phyloP scores from a whole-genome alignment of 768 basidiomycete genomes.

The Rhizopogon rudus region DNA sequence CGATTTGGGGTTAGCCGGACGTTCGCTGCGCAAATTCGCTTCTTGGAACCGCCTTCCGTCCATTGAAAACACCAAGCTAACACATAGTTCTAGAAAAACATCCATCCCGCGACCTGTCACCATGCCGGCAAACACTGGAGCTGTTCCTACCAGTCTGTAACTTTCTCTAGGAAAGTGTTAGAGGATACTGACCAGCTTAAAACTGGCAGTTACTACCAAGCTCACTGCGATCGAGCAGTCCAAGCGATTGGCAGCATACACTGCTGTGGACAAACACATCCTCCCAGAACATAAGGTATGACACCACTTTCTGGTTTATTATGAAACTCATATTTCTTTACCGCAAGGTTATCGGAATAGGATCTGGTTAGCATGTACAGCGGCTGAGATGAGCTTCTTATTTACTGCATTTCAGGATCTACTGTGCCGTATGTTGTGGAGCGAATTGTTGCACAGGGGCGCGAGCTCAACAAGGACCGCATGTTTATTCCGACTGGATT shows the following conservation, averaged over 20 bases:
- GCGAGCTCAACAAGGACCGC: slow-evolving; percentile 67
- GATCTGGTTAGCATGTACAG: slow-evolving; percentile 51
- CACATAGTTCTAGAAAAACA: slow-evolving; percentile 8
- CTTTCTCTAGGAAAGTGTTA: neutral
- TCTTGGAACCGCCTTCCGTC: neutral
- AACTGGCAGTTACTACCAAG: slow-evolving; percentile 6
- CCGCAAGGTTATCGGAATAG: slow-evolving; percentile 76
- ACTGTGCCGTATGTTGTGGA: slow-evolving; percentile 98
- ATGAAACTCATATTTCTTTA: neutral
- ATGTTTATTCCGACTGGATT: slow-evolving; percentile 94
- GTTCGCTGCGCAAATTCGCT: neutral
- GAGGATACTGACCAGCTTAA: neutral
- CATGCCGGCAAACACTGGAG: slow-evolving; percentile 1
- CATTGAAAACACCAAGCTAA: slow-evolving; percentile 1
- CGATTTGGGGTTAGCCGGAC: neutral
- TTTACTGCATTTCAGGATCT: slow-evolving; percentile 48
- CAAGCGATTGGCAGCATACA: slow-evolving; percentile 88
- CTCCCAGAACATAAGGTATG: slow-evolving; percentile 75
- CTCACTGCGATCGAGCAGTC: slow-evolving; percentile 66
- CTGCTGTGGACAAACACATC: slow-evolving; percentile 90
- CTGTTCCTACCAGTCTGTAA: slow-evolving; percentile 8
- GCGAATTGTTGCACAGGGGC: slow-evolving; percentile 82
- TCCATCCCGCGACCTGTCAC: slow-evolving; percentile 7
- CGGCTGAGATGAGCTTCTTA: neutral
- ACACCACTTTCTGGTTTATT: slow-evolving; percentile 1